These are phyloP conservation scores for Fraxinus xanthoxyloides DNA, from an alignment of 305 asterid genomes.

Conservation along the genomic window DNA sequence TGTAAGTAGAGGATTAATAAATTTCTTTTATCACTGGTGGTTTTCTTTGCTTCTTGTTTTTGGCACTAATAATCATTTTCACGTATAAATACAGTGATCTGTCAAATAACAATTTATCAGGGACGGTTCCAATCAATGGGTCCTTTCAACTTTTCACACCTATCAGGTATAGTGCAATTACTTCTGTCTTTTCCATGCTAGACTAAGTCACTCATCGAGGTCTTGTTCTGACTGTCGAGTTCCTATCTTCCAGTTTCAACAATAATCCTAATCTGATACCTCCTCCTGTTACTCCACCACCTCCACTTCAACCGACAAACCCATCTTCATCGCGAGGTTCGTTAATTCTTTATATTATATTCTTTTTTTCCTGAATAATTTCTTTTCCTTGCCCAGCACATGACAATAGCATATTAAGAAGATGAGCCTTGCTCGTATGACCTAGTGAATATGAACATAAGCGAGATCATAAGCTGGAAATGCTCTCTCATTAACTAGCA, in stretches of 20 bases:
- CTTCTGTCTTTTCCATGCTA: conserved; percentile 18
- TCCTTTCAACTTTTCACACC: conserved; percentile 92
- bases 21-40: conserved; percentile 9
- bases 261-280: conserved; percentile 43
- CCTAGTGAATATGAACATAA: not conserved
- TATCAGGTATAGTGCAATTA: conserved; percentile 60
- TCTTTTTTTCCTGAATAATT: conserved; percentile 7
- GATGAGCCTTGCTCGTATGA: conserved; percentile 3
- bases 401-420: not conserved
- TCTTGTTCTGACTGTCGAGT: conserved; percentile 26
- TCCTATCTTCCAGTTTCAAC: conserved; percentile 57
- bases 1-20: conserved; percentile 55
- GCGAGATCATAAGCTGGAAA: not conserved
- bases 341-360: conserved; percentile 15
- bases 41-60: conserved; percentile 6
- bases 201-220: conserved; percentile 15
- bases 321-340: conserved; percentile 60
- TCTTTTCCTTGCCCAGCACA: not conserved
- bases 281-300: conserved; percentile 74
- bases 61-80: conserved; percentile 23
- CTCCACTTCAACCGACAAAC: conserved; percentile 54
- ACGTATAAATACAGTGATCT: conserved; percentile 67
- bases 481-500: not conserved
- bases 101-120: conserved; percentile 65
- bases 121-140: conserved; percentile 73